Evolutionary conservation across 2,329 filamentous ascomycete species (phyloP), one percentile per base, ranked within the genome.

Genomic region (Coniochaeta sp.): DNA sequence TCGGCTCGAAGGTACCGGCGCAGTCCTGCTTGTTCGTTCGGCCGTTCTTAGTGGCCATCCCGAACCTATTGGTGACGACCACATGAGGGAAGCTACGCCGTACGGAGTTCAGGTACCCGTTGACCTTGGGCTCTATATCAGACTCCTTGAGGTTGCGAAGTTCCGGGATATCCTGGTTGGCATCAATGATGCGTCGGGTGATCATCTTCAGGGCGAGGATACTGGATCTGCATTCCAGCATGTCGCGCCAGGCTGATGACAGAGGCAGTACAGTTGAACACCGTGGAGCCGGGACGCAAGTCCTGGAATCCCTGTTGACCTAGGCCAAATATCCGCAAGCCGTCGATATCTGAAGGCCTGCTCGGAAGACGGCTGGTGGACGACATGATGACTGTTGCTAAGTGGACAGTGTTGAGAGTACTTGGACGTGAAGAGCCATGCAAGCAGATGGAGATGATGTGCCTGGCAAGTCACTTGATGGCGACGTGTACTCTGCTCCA

Each of bases 21-120:
- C 48, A 53, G 16, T 51, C 42, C 38, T 6, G 26, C 24, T 53
- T 51, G 26, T 32, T 48, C 28, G 52, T 53, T n/a, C 52, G 52
- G 42, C 52, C 52, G 24, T 53, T 51, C 42, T 42, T 53, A 7
- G 7, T 40, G 16, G 28, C 48, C 42, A 53, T 53, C 9, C 48
- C 48, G 18, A 20, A 24, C 8, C 26, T 20, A 20, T 51, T 31
- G 22, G 52, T 30, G 3, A 53, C 45, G 6, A 53, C 30, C 7
- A 53, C n/a, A 20, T 51, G 22, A 3, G 48, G 52, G 10, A 53
- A 51, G 31, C 48, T 50, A 13, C 26, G 6, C 20, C 52, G 52
- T 20, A 53, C 38, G 13, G 22, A 1, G 4, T n/a, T 5, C 13
- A 53, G 40, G 31, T 47, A 53, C 6, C 31, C 30, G 2, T 13